These are phyloP conservation scores for Colletotrichum chrysophilum DNA, from an alignment of 2,329 filamentous ascomycete genomes.

Conservation along the genomic window DNA sequence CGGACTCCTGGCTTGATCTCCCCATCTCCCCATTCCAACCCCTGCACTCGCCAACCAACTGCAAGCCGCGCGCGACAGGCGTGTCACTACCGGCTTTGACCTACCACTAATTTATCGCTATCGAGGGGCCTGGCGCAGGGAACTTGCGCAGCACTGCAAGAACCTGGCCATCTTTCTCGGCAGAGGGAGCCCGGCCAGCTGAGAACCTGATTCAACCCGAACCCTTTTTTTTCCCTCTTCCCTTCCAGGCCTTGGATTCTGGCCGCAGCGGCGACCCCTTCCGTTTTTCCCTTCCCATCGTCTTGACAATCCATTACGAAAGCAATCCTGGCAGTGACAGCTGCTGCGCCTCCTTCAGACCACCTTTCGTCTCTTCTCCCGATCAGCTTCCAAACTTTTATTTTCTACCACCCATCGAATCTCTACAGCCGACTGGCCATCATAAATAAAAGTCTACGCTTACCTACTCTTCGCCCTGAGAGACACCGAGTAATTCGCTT, in stretches of 20 bases:
- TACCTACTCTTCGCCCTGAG: background rate
- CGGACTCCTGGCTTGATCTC: background rate
- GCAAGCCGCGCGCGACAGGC: background rate
- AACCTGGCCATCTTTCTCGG: background rate
- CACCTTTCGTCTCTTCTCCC: background rate
- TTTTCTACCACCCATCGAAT: background rate
- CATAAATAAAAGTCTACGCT: background rate
- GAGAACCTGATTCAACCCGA: background rate
- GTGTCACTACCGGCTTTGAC: background rate
- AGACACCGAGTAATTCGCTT: background rate
- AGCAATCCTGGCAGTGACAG: slow-evolving; percentile 10
- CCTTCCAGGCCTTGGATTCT: background rate
- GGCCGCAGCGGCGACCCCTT: background rate
- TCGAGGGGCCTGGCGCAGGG: background rate
- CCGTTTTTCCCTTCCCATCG: background rate
- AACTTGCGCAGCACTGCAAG: background rate
- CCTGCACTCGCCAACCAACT: slow-evolving; percentile 6
- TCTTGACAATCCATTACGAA: background rate
- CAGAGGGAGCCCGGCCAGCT: background rate
- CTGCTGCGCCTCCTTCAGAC: slow-evolving; percentile 15
- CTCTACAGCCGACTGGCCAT: background rate
- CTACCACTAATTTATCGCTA: background rate
- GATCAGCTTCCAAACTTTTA: background rate
- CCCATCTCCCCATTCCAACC: background rate
- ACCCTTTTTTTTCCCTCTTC: background rate